A percentile compares a stretch with the other conserved stretches of the same genome.
These are phyloP conservation scores for Mucuna pruriens DNA, from an alignment of 306 rosid species.

Conservation along the genomic window DNA sequence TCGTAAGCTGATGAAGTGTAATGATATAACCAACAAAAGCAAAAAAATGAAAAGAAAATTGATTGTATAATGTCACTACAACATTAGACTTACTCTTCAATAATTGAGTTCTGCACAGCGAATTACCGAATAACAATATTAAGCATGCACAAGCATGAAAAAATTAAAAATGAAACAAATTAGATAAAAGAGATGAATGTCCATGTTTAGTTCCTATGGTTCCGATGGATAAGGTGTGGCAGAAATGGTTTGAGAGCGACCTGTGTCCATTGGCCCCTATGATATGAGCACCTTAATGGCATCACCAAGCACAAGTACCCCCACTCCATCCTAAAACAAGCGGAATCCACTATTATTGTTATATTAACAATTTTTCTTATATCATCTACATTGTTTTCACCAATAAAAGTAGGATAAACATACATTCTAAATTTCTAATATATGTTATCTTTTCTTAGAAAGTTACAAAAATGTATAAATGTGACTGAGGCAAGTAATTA, in stretches of 20 bases:
- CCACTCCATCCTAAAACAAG: neutral
- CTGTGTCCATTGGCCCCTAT: neutral
- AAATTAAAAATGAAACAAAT: neutral
- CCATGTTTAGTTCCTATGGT: neutral
- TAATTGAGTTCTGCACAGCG: conserved; percentile 25
- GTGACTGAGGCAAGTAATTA: too few relatives aligned
- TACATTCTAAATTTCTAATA: neutral
- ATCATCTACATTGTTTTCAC: conserved; percentile 1
- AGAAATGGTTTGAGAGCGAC: conserved; percentile 26
- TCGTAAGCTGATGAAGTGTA: neutral
- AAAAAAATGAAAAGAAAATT: neutral
- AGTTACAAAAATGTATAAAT: neutral
- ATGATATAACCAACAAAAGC: neutral
- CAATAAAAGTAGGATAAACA: neutral
- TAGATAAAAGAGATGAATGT: neutral
- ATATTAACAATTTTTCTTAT: neutral
- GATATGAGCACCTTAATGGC: conserved; percentile 30
- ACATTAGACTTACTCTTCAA: neutral
- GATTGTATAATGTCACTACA: neutral
- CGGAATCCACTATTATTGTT: conserved; percentile 31
- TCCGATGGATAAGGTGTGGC: conserved; percentile 42
- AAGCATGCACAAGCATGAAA: neutral
- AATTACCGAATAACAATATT: neutral
- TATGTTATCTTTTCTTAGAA: neutral
- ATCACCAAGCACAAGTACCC: conserved; percentile 36